Conservation (phyloP, 2,329 filamentous ascomycete species). For the Elsinoe fawcettii region DNA sequence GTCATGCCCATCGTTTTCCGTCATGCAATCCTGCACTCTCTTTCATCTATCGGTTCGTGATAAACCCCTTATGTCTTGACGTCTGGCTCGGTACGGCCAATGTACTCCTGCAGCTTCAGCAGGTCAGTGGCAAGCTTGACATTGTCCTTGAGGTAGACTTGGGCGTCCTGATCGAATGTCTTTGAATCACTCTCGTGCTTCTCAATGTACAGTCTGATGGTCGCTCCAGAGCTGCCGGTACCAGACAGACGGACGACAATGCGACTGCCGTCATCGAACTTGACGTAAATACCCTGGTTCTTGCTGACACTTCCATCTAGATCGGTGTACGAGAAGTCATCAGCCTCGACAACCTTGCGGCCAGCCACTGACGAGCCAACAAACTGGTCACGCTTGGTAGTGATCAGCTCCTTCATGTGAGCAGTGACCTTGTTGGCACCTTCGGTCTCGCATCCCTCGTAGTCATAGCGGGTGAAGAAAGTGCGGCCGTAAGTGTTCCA, state of each 20-base stretch:
- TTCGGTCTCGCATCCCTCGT: slow-evolving; percentile 87
- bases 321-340: slow-evolving; percentile 97
- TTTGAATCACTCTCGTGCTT: slow-evolving; percentile 78
- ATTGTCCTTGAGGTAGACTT: slow-evolving; percentile 88
- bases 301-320: slow-evolving; percentile 93
- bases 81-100: slow-evolving; percentile 87
- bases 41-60: neutral
- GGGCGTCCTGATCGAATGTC: slow-evolving; percentile 73
- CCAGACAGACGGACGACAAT: slow-evolving; percentile 93
- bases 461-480: slow-evolving; percentile 99
- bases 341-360: slow-evolving; percentile 78
- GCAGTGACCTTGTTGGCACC: slow-evolving; percentile 85
- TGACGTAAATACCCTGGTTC: slow-evolving; percentile 92
- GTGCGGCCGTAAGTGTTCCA: slow-evolving; percentile 94
- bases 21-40: neutral
- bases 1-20: neutral
- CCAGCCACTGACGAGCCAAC: slow-evolving; percentile 74
- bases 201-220: slow-evolving; percentile 94
- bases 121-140: slow-evolving; percentile 77
- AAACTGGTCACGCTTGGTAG: slow-evolving; percentile 60
- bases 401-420: slow-evolving; percentile 70
- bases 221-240: slow-evolving; percentile 89
- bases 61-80: slow-evolving; percentile 70
- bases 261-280: slow-evolving; percentile 88
- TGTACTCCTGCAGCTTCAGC: slow-evolving; percentile 86